Conservation (phyloP, 2,329 filamentous ascomycete genomes). For the Beauveria scarabaeidicola region DNA sequence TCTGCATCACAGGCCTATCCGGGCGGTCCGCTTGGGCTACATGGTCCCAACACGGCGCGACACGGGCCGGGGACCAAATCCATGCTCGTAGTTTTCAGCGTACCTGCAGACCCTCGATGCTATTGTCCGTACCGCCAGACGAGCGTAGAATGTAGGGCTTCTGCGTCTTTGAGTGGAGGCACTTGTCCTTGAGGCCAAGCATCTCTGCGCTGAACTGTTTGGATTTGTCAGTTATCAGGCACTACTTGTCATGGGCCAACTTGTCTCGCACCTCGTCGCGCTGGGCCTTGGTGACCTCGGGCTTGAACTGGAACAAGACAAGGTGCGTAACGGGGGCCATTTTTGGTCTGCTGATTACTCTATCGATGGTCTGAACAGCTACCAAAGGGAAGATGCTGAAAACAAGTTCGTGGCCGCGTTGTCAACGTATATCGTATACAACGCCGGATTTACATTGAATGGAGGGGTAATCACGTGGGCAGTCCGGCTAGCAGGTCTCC, state of each 20-base stretch:
- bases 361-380: neutral
- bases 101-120: constrained; percentile 51
- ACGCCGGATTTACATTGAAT: too few relatives aligned
- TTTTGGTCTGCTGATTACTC: neutral
- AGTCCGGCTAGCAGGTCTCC: too few relatives aligned
- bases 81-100: neutral
- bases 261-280: constrained; percentile 43
- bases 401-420: neutral
- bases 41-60: too few relatives aligned
- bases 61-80: too few relatives aligned
- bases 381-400: too few relatives aligned
- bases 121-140: constrained; percentile 52
- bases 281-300: constrained; percentile 35
- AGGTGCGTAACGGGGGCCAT: constrained; percentile 57
- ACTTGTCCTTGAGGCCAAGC: constrained; percentile 46
- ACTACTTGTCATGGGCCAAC: neutral
- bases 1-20: neutral
- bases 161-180: constrained; percentile 51
- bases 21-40: neutral
- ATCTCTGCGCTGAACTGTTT: constrained; percentile 22
- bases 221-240: neutral
- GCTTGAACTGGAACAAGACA: constrained; percentile 57
- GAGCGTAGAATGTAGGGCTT: constrained; percentile 52
- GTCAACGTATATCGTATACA: too few relatives aligned
- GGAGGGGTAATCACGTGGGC: too few relatives aligned